Conservation (phyloP, 345 rosid species). For the Eucalyptus regnans region DNA sequence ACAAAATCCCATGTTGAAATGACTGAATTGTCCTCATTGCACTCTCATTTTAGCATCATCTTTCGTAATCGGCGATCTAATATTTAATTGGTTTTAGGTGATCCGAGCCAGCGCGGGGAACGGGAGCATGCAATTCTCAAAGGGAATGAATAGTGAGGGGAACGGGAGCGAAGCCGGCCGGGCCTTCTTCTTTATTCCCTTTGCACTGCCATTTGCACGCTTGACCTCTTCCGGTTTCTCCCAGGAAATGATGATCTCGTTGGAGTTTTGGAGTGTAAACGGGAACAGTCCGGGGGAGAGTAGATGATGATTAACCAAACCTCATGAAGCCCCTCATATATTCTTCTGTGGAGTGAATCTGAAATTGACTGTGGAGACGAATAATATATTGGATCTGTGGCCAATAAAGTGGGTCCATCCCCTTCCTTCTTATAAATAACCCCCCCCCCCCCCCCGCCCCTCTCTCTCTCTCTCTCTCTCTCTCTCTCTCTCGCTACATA, state of each 20-base stretch:
- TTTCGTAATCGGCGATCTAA: no score
- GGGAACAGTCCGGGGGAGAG: background rate
- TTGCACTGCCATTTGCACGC: background rate
- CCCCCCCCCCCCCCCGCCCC: rapidly evolving
- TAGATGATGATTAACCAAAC: background rate
- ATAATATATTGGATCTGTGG: no score
- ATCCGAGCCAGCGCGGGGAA: no score
- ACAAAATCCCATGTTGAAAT: no score
- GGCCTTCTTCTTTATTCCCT: background rate
- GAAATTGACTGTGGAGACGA: no score
- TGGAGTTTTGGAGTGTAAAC: background rate
- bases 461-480: no score
- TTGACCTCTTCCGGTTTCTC: background rate
- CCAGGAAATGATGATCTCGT: background rate
- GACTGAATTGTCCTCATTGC: no score
- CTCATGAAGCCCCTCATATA: background rate
- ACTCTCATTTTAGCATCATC: no score
- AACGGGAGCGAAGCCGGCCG: background rate
- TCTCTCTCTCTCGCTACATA: background rate
- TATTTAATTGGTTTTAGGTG: no score
- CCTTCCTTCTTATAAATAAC: background rate
- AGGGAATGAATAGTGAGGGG: background rate
- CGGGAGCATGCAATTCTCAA: no score
- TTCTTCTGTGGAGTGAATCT: background rate
- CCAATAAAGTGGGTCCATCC: background rate